Evolutionary conservation across 2,329 filamentous ascomycete genomes (phyloP), one percentile per base, ranked within the genome.

Genomic region (Diaporthe citri): DNA sequence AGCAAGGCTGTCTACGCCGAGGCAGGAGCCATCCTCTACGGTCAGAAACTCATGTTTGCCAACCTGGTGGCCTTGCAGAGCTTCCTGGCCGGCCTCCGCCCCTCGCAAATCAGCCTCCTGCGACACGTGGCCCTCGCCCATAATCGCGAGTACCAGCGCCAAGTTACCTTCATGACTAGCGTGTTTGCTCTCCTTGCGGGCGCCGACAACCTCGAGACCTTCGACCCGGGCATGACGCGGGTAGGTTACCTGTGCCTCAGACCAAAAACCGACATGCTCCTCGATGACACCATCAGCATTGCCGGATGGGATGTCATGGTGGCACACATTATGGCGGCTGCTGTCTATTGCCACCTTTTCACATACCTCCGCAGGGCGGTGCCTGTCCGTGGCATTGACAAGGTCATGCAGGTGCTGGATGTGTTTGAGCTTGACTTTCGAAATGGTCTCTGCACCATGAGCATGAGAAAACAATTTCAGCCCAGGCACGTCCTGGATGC

Each of bases 161-260:
- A 2, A 20, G 3, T 25, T 5, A 3, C 31, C 31, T 31, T 59
- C 28, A 22, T 60, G 31, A 56, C 69, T 1, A 12, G 31, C 3
- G 34, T 71, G 3, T 60, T 60, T 48, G 8, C 41, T 3, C 55
- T 60, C 6, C 69, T 71, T 2, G 31, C 22, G 2, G 55, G 22
- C 1, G 69, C 69, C 8, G n/a, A 36, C 28, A 13, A 2, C 41
- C 56, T 71, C 1, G 41, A 71, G 22, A 39, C 17, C 31, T 43
- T 71, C 1, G 15, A 60, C 4, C 12, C 22, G 3, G 22, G 8
- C 15, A 71, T 52, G 7, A 1, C 1, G 20, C 7, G 0, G 15
- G 13, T 59, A 0, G n/a, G 1, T 1, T 2, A 1, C 20, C 10
- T 4, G 4, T 8, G 5, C 3, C 3, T 34, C 0, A 17, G 4